These are phyloP conservation scores for Sequoia sempervirens DNA, from an alignment of 75 land plant genomes.

Conservation along the genomic window DNA sequence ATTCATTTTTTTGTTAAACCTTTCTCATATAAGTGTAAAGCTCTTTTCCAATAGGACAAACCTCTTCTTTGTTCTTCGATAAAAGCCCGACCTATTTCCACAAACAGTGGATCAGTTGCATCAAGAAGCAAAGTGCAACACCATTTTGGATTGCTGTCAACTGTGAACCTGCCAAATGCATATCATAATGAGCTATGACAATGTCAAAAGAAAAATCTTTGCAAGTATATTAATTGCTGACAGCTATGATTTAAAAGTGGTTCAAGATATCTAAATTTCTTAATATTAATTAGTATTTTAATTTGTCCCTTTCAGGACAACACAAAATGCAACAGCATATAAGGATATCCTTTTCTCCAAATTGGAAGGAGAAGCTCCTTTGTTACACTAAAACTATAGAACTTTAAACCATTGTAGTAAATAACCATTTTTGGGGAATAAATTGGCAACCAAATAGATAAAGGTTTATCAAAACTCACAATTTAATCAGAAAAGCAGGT, in stretches of 20 bases:
- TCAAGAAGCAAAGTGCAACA: conserved; percentile 76
- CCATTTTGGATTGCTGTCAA: conserved; percentile 55
- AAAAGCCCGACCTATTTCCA: conserved; percentile 64
- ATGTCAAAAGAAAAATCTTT: not conserved
- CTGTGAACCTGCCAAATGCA: conserved; percentile 45
- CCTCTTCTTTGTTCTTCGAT: conserved; percentile 59
- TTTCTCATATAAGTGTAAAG: not conserved
- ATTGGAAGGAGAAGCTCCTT: no score
- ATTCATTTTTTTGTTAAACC: not conserved
- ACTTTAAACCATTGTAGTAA: no score
- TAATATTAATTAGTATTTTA: no score
- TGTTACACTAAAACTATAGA: no score
- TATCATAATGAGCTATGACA: not conserved
- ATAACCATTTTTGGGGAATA: no score
- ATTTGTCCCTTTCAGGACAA: not conserved
- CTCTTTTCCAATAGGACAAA: conserved; percentile 8
- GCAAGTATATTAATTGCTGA: not conserved
- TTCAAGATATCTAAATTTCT: not conserved
- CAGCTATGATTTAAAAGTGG: not conserved
- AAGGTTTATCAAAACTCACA: no score
- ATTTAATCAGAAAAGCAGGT: no score
- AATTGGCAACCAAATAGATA: no score
- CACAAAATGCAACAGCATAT: no score
- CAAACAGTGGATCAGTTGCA: conserved; percentile 65
- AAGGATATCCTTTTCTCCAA: no score